Percentiles rank a stretch among this genome's conserved stretches.
Conservation (phyloP, 805 yeast species). For the Yamadazyma sp. region DNA sequence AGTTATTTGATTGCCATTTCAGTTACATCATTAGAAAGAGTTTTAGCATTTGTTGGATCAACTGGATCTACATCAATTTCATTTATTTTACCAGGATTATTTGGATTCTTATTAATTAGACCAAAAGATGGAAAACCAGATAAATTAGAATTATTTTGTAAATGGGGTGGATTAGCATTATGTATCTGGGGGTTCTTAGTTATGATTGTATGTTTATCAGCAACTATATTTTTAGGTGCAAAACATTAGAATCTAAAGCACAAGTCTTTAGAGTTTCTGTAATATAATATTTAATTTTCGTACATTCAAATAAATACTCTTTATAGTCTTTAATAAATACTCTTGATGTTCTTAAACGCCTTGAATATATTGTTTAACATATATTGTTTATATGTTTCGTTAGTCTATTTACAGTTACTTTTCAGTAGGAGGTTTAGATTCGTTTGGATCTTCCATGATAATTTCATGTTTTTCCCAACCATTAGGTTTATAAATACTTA, state of each 20-base stretch:
- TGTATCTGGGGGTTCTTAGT: slow-evolving; percentile 52
- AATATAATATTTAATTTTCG: neutral
- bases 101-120: slow-evolving; percentile 60
- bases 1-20: slow-evolving; percentile 58
- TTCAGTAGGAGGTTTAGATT: too few species aligned
- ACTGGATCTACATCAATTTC: slow-evolving; percentile 81
- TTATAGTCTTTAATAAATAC: too few species aligned
- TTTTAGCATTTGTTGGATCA: slow-evolving; percentile 73
- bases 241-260: slow-evolving; percentile 13
- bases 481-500: slow-evolving; percentile 24
- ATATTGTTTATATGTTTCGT: too few species aligned
- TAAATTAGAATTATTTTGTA: slow-evolving; percentile 28
- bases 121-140: slow-evolving; percentile 28
- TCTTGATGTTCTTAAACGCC: too few species aligned
- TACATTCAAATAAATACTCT: too few species aligned
- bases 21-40: slow-evolving; percentile 63
- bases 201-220: slow-evolving; percentile 54
- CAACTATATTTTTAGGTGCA: slow-evolving; percentile 41
- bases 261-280: neutral
- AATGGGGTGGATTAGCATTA: slow-evolving; percentile 41
- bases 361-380: too few species aligned
- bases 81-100: slow-evolving; percentile 74
- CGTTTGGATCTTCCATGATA: too few species aligned
- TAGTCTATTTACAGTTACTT: too few species aligned
- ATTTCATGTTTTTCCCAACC: slow-evolving; percentile 45